These are phyloP conservation scores for Aspergillus alliaceus DNA, from an alignment of 2,329 filamentous ascomycete species.

Conservation along the genomic window DNA sequence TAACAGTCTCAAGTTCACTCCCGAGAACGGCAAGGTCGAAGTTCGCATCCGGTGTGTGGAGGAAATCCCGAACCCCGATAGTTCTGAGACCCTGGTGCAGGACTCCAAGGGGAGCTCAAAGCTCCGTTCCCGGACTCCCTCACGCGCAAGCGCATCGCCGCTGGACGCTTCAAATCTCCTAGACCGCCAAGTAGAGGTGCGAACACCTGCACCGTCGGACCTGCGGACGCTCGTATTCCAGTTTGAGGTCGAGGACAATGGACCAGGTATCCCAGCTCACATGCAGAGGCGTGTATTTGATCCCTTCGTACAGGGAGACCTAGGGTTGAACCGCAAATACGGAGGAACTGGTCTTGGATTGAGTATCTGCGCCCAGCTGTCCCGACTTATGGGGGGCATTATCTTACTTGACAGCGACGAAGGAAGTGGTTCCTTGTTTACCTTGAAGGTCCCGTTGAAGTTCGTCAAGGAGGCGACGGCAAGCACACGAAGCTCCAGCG, in stretches of 20 bases:
- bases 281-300: constrained; percentile 86
- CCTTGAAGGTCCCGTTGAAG: constrained; percentile 76
- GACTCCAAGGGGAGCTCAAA: constrained; percentile 30
- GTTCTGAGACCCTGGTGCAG: constrained; percentile 45
- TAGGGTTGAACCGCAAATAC: constrained; percentile 84
- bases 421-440: constrained; percentile 77
- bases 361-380: constrained; percentile 86
- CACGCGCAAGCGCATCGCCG: constrained; percentile 10
- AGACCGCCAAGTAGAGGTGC: constrained; percentile 18
- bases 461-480: constrained; percentile 68
- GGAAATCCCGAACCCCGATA: constrained; percentile 21
- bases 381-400: constrained; percentile 76
- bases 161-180: background rate
- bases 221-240: constrained; percentile 74
- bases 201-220: constrained; percentile 53
- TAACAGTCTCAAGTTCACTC: constrained; percentile 90
- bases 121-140: constrained; percentile 30
- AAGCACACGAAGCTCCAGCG: constrained; percentile 26
- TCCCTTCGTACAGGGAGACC: constrained; percentile 90
- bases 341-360: constrained; percentile 85
- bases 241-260: constrained; percentile 85
- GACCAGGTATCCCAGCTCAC: constrained; percentile 76
- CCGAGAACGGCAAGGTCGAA: constrained; percentile 70
- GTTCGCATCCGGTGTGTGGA: constrained; percentile 71
- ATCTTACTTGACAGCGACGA: constrained; percentile 71